A percentile compares a stretch with the other conserved stretches of the same genome.
Conservation (phyloP, 73 alveolate genomes). For the Tetrahymena elliotti region DNA sequence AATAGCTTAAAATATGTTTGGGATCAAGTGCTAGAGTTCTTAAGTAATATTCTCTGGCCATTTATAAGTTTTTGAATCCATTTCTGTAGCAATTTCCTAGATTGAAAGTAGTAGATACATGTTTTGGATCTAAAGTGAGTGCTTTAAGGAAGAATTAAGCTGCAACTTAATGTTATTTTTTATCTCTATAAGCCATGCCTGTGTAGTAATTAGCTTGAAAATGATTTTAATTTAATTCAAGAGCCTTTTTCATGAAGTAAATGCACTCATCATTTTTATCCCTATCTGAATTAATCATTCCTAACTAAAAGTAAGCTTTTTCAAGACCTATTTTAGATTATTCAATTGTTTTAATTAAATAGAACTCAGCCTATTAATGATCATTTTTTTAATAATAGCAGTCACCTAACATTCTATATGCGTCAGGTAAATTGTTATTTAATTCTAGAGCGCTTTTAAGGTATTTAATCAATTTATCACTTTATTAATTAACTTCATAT, state of each 20-base stretch:
- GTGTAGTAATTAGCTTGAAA: background rate
- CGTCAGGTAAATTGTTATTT: background rate
- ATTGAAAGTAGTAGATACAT: background rate
- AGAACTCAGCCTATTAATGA: background rate
- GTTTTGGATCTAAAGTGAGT: background rate
- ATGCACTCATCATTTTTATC: background rate
- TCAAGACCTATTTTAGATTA: background rate
- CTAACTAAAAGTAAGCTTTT: background rate
- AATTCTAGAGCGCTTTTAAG: background rate
- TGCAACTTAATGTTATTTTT: background rate
- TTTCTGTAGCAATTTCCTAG: background rate
- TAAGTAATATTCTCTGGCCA: background rate
- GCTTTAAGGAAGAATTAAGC: background rate
- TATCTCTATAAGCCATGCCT: background rate
- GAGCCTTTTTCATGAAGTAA: background rate
- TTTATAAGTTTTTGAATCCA: background rate
- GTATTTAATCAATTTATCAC: background rate
- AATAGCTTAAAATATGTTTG: background rate
- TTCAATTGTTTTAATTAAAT: background rate
- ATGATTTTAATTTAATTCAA: background rate
- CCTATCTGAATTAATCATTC: background rate
- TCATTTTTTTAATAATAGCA: background rate
- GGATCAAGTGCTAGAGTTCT: background rate
- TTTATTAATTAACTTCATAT: background rate
- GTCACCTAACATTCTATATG: background rate